Conservation (phyloP, 2,329 filamentous ascomycete genomes). For the Cucurbitaria berberidis region DNA sequence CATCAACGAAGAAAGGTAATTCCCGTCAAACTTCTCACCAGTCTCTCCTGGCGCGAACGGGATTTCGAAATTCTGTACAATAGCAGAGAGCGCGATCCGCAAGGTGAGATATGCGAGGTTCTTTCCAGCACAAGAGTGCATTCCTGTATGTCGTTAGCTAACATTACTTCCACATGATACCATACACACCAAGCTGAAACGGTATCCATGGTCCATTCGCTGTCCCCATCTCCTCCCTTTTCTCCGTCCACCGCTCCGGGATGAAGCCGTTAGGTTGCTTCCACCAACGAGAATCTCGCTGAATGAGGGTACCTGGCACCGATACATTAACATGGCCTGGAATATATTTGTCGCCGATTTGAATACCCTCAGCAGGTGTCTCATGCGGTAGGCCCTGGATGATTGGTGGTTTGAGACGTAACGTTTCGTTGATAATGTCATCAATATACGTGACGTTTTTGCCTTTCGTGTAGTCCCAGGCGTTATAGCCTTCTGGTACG, state of each 20-base stretch:
- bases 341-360: constrained; percentile 23
- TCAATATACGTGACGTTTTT: constrained; percentile 40
- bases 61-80: constrained; percentile 22
- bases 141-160: constrained; percentile 19
- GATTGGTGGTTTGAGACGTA: constrained; percentile 50
- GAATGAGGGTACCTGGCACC: constrained; percentile 13
- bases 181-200: constrained; percentile 17
- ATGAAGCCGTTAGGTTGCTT: constrained; percentile 18
- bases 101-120: constrained; percentile 23
- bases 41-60: constrained; percentile 23
- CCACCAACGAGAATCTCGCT: constrained; percentile 20
- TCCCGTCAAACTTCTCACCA: constrained; percentile 26
- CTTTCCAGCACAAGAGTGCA: constrained; percentile 25
- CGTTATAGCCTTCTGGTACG: constrained; percentile 26
- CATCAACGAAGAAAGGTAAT: constrained; percentile 24
- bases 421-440: constrained; percentile 43
- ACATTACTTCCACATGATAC: not conserved
- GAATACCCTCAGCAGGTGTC: constrained; percentile 47
- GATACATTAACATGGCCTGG: constrained; percentile 20
- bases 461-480: constrained; percentile 41
- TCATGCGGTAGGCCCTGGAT: constrained; percentile 45
- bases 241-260: constrained; percentile 25
- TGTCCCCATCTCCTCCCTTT: constrained; percentile 20
- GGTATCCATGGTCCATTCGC: constrained; percentile 24
- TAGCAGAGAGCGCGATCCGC: constrained; percentile 16